Evolutionary conservation across 2,329 filamentous ascomycete species (phyloP), one percentile per base, ranked within the genome.

Genomic region (Stagonosporopsis tanaceti): DNA sequence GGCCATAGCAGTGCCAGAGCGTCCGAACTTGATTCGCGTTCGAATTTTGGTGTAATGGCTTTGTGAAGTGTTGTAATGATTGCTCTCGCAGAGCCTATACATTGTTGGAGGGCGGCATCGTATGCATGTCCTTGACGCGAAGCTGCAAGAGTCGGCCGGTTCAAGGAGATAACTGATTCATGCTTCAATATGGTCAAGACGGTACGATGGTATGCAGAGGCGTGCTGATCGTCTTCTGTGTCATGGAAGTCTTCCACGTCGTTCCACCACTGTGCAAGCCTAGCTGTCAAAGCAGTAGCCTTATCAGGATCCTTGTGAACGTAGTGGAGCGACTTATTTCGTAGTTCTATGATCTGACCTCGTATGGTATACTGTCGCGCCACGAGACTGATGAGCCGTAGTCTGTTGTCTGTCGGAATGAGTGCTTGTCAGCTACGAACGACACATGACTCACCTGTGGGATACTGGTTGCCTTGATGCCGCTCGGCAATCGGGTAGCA

Each of bases 231-330:
- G 6, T 63, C 61, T 1, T 78, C 74, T 4, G 76, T 76, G 44
- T 83, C 79, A 0, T 80, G 75, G 0, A 79, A 76, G 15, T 83
- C 81, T 47, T 84, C 80, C 5, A 84, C 78, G 53, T 84, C 80
- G 46, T 85, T 85, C 66, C 80, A 81, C 82, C 82, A 85, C 39
- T 81, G 79, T 0, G 79, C 75, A 3, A 85, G 69, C 27, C 82
- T 80, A 0, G 81, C 80, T n/a, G 79, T 79, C 0, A 84, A 82
- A 14, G 77, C 75, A 0, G 77, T 77, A 0, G 80, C 76, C 50
- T 77, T 74, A 15, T 81, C 75, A 1, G 77, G 73, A 0, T 77
- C 78, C 40, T 79, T 77, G 17, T 80, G 77, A 24, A 79, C 75
- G 47, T 80, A 76, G 1, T 77, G 67, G n/a, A 84, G 77, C 0